Base-by-base conservation (phyloP, 768 basidiomycete species). In the Tricholoma bakamatsutake region DNA sequence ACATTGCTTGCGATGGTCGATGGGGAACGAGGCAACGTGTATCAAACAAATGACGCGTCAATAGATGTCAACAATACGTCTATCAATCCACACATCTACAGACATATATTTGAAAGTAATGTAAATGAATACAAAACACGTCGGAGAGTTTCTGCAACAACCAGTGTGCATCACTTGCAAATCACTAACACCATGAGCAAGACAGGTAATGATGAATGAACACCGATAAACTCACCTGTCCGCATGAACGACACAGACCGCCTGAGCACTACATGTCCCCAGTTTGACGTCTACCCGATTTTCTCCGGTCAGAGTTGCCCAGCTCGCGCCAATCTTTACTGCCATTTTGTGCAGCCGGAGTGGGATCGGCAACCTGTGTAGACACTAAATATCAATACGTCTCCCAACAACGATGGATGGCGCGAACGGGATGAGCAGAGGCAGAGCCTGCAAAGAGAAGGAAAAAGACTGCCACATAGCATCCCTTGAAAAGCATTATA, bases 361-460 rank as follows among this genome's bases (percentile, higher is more conserved):
- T 28, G 12, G 31, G 47, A 35, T 35, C 9, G 13, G 35, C 35
- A 10, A 52, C 11, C 53, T 42, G 48, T 40, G 55, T 49, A 50
- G 34, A 55, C 53, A 47, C 28, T 31, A 50, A 47, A 34, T 35
- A 15, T 28, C 46, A 48, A 37, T 58, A 39, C 58, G 47, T n/a
- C 5, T 17, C 33, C 33, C 15, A 42, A 11, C 11, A 11, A 21
- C 57, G 42, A 42, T 53, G 51, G 37, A 70, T 72, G 54, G 35
- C 33, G 33, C 50, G 27, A 60, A 76, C 74, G 55, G 77, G 76
- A 49, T 71, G 61, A 59, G 75, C 71, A 57, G 68, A 67, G 57
- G 64, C 69, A 53, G 67, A 65, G 45, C 66, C 59, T 30, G 70
- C 60, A 54, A 74, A 61, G 57, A 73, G 58, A 56, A 74, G 55